Evolutionary conservation across 2,329 filamentous ascomycete genomes (phyloP).

Genomic region (Chrysosporium queenslandicum): DNA sequence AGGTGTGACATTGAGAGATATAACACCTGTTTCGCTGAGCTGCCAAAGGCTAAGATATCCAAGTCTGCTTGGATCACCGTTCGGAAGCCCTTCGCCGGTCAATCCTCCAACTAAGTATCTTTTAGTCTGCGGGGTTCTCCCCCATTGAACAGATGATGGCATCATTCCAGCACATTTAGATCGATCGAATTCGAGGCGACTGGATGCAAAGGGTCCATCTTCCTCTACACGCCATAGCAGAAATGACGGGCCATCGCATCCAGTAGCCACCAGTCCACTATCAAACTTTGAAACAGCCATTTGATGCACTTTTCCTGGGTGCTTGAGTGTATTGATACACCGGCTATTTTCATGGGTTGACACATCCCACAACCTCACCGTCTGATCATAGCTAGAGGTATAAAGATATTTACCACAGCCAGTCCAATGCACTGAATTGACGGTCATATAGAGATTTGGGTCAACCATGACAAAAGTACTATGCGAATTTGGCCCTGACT

Average conservation of each 20-base stretch:
- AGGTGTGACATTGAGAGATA: constrained; percentile 34
- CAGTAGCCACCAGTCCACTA: constrained; percentile 41
- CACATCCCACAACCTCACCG: constrained; percentile 48
- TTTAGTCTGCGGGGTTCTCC: constrained; percentile 28
- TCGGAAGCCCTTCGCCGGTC: constrained; percentile 33
- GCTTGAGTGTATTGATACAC: constrained; percentile 33
- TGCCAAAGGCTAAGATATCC: constrained; percentile 50
- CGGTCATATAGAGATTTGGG: constrained; percentile 45
- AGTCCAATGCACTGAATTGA: constrained; percentile 47
- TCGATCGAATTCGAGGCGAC: not conserved
- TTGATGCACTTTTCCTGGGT: constrained; percentile 43
- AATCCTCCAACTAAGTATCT: constrained; percentile 48
- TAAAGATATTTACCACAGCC: constrained; percentile 38
- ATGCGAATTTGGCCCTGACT: constrained; percentile 34
- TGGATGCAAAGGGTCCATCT: constrained; percentile 4
- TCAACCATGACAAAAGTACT: constrained; percentile 44
- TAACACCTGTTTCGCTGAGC: constrained; percentile 32
- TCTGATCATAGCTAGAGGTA: constrained; percentile 47
- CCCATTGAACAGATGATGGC: constrained; percentile 43
- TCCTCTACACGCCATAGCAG: constrained; percentile 27
- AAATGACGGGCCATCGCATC: constrained; percentile 28
- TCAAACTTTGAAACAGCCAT: constrained; percentile 38
- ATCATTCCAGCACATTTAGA: not conserved
- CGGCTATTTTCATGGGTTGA: constrained; percentile 20
- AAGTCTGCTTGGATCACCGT: constrained; percentile 28